phyloP scores from a whole-genome alignment of 169 alveolate genomes.

The Cryptosporidium tyzzeri region DNA sequence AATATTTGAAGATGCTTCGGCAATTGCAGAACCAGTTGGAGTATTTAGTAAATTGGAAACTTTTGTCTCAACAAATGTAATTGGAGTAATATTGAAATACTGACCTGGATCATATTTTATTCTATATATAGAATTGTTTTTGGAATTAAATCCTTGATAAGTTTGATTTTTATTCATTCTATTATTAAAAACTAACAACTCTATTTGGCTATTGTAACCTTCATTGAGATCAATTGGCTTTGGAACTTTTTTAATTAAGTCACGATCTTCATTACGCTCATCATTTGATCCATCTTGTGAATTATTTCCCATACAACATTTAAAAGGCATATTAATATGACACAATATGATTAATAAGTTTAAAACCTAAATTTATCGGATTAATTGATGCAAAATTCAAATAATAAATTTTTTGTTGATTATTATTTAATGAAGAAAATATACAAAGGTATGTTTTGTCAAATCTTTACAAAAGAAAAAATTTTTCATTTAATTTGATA shows the following conservation, averaged over 20 bases:
- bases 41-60: constrained; percentile 42
- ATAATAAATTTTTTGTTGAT: not conserved
- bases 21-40: constrained; percentile 22
- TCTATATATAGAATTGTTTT: not conserved
- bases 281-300: constrained; percentile 3
- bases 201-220: constrained; percentile 28
- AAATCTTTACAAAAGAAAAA: not conserved
- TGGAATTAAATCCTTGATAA: not conserved
- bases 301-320: constrained; percentile 50
- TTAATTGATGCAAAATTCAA: not conserved
- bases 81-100: constrained; percentile 1
- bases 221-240: constrained; percentile 26
- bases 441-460: not conserved
- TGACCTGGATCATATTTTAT: not conserved
- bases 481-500: not conserved
- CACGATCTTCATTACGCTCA: too few species aligned
- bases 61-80: constrained; percentile 52
- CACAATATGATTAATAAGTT: not conserved
- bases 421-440: not conserved
- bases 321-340: constrained; percentile 40
- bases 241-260: constrained; percentile 10
- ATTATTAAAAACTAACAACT: constrained; percentile 2
- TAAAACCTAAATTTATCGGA: constrained; percentile 43
- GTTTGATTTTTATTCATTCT: not conserved
- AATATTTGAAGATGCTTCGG: constrained; percentile 48